A percentile compares a stretch with the other conserved stretches of the same genome.
phyloP scores from a whole-genome alignment of 768 basidiomycete genomes.

The Pulveroboletus sp. region DNA sequence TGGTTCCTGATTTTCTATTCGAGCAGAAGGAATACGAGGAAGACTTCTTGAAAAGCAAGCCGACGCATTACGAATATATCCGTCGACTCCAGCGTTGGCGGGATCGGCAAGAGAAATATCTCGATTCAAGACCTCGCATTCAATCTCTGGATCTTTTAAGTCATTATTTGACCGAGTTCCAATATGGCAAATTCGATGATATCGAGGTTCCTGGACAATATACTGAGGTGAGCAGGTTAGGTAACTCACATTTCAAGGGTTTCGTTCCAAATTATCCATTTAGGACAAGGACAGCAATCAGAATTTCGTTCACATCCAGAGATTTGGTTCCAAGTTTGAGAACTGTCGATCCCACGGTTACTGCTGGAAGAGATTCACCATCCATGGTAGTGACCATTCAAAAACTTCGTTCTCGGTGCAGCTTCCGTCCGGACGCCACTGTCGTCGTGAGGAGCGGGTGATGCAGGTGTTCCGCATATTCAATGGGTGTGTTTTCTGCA shows the following conservation, averaged over 20 bases:
- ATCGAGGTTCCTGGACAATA: slow-evolving; percentile 99
- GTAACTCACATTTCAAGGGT: not conserved
- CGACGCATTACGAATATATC: slow-evolving; percentile 82
- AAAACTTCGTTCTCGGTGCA: slow-evolving; percentile 88
- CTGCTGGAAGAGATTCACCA: slow-evolving; percentile 85
- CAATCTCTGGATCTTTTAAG: slow-evolving; percentile 84
- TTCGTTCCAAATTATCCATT: slow-evolving; percentile 7
- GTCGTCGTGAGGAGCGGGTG: slow-evolving; percentile 87
- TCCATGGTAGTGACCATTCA: slow-evolving; percentile 90
- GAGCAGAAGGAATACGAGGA: slow-evolving; percentile 82
- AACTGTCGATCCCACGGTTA: slow-evolving; percentile 81
- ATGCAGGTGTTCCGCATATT: slow-evolving; percentile 92
- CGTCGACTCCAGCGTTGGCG: slow-evolving; percentile 88
- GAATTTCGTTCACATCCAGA: slow-evolving; percentile 84
- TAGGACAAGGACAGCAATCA: slow-evolving; percentile 95
- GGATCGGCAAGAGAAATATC: slow-evolving; percentile 77
- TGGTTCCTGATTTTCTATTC: not conserved
- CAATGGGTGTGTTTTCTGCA: slow-evolving; percentile 59
- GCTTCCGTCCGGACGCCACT: slow-evolving; percentile 76
- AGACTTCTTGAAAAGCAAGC: slow-evolving; percentile 79
- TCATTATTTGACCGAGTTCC: slow-evolving; percentile 95
- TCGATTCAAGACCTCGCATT: slow-evolving; percentile 77
- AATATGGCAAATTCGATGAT: slow-evolving; percentile 95
- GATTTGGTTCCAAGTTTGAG: slow-evolving; percentile 88
- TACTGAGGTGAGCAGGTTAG: slow-evolving; percentile 62